Evolutionary conservation across 2,329 filamentous ascomycete species (phyloP).

Genomic region (Magnaporthiopsis poae): DNA sequence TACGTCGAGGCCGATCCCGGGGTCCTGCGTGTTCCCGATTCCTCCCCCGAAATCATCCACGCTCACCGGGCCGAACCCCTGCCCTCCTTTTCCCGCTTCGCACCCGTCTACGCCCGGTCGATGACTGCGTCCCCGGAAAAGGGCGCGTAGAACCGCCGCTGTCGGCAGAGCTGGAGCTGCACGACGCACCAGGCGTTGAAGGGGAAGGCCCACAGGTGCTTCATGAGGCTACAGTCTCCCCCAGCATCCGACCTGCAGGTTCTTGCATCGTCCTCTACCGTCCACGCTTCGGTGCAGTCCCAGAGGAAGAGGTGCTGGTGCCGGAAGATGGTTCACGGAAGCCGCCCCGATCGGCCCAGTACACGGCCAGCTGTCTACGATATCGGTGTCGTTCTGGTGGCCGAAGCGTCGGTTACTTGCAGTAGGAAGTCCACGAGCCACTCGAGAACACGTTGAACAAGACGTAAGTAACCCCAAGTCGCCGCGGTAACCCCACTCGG

Average conservation of each 20-base stretch:
- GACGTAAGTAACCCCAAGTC: no score
- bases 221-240: constrained; percentile 31
- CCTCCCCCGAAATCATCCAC: no score
- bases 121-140: not conserved
- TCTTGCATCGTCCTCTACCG: not conserved
- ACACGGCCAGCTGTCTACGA: constrained; percentile 34
- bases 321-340: constrained; percentile 29
- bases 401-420: constrained; percentile 27
- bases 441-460: no score
- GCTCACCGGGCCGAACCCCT: no score
- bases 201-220: constrained; percentile 35
- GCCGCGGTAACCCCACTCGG: no score
- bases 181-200: constrained; percentile 35
- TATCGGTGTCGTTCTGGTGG: constrained; percentile 29
- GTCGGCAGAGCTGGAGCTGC: constrained; percentile 27
- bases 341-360: constrained; percentile 36
- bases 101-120: no score
- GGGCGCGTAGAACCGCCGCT: constrained; percentile 24
- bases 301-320: constrained; percentile 35
- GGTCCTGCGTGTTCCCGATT: not conserved
- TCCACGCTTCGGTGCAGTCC: constrained; percentile 35
- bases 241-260: constrained; percentile 25
- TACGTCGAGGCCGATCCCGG: not conserved
- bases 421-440: constrained; percentile 27
- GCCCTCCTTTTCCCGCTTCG: no score